Evolutionary conservation across 352 stramenopile genomes (phyloP).

Genomic region (Globisporangium rhizosaccharum): DNA sequence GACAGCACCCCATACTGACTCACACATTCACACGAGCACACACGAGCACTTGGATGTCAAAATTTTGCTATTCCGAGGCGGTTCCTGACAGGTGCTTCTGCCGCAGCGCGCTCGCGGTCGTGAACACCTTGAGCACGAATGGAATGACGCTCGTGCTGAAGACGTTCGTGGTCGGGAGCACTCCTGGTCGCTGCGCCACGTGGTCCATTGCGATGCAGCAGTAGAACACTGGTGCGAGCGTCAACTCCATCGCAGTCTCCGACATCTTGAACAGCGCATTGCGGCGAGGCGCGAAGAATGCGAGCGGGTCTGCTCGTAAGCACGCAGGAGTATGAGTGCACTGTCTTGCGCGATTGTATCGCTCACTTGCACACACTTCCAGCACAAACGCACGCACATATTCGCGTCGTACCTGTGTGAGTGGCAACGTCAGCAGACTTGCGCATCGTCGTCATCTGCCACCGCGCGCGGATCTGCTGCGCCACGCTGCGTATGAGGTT

Average conservation of each 20-base stretch:
- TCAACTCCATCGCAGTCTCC: slow-evolving; percentile 27
- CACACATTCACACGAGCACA: too few relatives aligned
- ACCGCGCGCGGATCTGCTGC: too few relatives aligned
- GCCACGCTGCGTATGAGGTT: too few relatives aligned
- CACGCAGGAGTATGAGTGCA: too few relatives aligned
- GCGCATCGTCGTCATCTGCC: too few relatives aligned
- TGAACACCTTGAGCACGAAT: slow-evolving; percentile 35
- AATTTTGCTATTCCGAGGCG: neutral
- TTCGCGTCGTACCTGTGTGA: too few relatives aligned
- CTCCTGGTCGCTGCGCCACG: slow-evolving; percentile 8
- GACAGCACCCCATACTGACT: too few relatives aligned
- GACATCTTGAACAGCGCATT: slow-evolving; percentile 8
- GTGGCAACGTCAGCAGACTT: too few relatives aligned
- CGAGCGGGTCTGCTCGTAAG: neutral
- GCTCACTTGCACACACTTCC: too few relatives aligned
- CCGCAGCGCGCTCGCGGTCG: slow-evolving; percentile 12
- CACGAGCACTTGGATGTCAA: too few relatives aligned
- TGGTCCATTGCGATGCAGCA: slow-evolving; percentile 35
- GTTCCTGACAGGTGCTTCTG: slow-evolving; percentile 4
- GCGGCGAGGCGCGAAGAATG: neutral
- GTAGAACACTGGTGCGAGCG: slow-evolving; percentile 35
- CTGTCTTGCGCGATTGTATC: too few relatives aligned
- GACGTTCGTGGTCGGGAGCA: slow-evolving; percentile 23
- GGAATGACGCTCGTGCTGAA: slow-evolving; percentile 37
- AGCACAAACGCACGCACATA: too few relatives aligned